Base-by-base conservation (phyloP, 1,284 basidiomycete genomes). In the Moniliophthora roreri region DNA sequence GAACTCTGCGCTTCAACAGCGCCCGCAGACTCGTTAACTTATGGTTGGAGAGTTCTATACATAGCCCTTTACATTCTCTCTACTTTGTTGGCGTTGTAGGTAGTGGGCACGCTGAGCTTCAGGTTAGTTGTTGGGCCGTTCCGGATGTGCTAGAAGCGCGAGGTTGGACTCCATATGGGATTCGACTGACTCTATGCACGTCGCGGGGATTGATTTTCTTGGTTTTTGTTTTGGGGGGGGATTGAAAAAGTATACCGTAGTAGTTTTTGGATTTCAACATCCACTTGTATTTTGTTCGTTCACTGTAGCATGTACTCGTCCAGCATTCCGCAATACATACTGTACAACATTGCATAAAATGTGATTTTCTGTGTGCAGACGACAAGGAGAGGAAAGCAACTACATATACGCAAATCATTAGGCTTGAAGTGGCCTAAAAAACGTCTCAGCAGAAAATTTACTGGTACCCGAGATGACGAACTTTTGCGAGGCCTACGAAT, bases 1-100 rank as follows among this genome's bases (percentile, higher is more conserved):
- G 65, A 62, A 63, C 71, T 69, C 73, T 76, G 77, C 86, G 91
- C 91, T 93, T 93, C 91, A 93, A 93, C 91, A 93, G 91, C 90
- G 85, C 69, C 71, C 69, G 50, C 52, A 53, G 49, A 52, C 47
- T 53, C 56, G 56, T 56, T 52, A 56, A 58, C 40, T 57, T 55
- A 58, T 45, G 41, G 54, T 47, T 37, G 20, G 28, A 40, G 21
- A 39, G 18, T 16, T 8, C 28, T 34, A 13, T 50, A 20, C 24
- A 6, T 6, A 6, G 11, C 28, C 11, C 28, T 32, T 32, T 32
- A 32, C 28, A 32, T 32, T 32, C 11, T 32, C 28, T 32, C 28
- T 32, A 32, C 28, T 11, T 21, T 35, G 50, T 54, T 52, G 47
- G 41, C 40, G 50, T 36, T 46, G 48, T 54, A 37, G 37, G 45